Evolutionary conservation across 2,329 filamentous ascomycete genomes (phyloP), one percentile per base, ranked within the genome.

Genomic region (Aureobasidium sp.): DNA sequence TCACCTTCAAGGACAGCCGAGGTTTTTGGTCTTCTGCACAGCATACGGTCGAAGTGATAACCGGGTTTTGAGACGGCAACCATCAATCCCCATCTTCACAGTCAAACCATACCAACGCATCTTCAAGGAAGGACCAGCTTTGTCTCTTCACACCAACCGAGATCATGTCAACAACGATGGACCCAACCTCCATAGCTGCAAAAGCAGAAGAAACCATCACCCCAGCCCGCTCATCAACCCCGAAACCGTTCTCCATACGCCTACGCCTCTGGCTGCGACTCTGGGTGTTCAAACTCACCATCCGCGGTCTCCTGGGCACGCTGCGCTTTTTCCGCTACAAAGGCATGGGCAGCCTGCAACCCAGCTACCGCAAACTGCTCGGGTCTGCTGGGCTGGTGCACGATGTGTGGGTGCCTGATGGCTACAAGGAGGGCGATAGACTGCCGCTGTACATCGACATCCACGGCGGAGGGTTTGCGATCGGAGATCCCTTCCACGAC

Each of bases 381-480:
- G 38, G 57, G 2, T 47, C 45, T 4, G 37, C 47, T 2, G 17
- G 23, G 8, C 38, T 60, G 2, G 19, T 11, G 1, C 43, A 51
- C 21, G 42, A 53, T 8, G 13, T 60, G 1, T 60, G 38, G 42
- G 21, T 51, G 13, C 47, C 57, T 1, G 11, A 9, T 1, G 11
- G 3, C 4, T 27, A 13, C 27, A 42, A 33, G 35, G 13, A 19
- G 1, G 29, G 46, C 10, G 29, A 59, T 3, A 49, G 6, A 27
- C 13, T 60, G 9, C 46, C 46, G 1, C 19, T 60, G 9, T 60
- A 60, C 29, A 51, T 60, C 15, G 47, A 60, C 17, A 60, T 60
- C n/a, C 57, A 60, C 13, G 57, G 57, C 6, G 57, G 57, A 4
- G 57, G 46, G 2, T 60, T 60, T 47, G 38, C 46, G 1, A 33